phyloP scores from a whole-genome alignment of 2,329 filamentous ascomycete species.

The Penicillium rolfsii region DNA sequence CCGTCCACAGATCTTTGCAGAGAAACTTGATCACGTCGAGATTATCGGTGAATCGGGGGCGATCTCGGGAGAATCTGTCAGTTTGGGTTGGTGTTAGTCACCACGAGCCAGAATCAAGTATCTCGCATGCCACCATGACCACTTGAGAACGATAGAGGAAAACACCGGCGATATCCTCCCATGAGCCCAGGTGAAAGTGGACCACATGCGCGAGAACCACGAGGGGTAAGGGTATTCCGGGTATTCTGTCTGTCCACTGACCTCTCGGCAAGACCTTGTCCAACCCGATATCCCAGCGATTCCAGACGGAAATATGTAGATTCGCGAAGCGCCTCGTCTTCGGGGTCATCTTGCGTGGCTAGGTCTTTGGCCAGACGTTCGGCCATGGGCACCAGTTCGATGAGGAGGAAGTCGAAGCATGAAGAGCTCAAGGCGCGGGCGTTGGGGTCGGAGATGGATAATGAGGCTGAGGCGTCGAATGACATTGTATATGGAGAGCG shows the following conservation, averaged over 20 bases:
- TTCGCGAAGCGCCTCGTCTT: slow-evolving; percentile 76
- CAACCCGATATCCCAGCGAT: slow-evolving; percentile 84
- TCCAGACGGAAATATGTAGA: slow-evolving; percentile 85
- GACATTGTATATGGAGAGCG: slow-evolving; percentile 59
- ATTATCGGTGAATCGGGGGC: slow-evolving; percentile 86
- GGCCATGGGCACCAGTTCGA: slow-evolving; percentile 93
- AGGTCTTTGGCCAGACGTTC: slow-evolving; percentile 81
- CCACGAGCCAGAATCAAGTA: not conserved
- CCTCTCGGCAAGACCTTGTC: slow-evolving; percentile 89
- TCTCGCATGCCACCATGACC: too few species aligned
- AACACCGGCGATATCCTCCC: too few species aligned
- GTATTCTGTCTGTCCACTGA: slow-evolving; percentile 40
- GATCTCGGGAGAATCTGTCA: slow-evolving; percentile 58
- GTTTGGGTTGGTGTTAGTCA: not conserved
- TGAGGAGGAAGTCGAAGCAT: slow-evolving; percentile 90
- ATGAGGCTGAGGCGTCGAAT: slow-evolving; percentile 70
- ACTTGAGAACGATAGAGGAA: too few species aligned
- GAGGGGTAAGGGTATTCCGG: not conserved
- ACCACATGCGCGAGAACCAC: not conserved
- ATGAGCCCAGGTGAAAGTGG: not conserved
- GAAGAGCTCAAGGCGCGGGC: slow-evolving; percentile 80
- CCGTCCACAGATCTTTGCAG: slow-evolving; percentile 96
- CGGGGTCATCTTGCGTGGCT: slow-evolving; percentile 34
- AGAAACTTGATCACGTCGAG: slow-evolving; percentile 97
- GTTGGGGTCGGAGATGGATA: slow-evolving; percentile 72